These are phyloP conservation scores for Trichomonas gallinae DNA, from an alignment of 208 protist species.

Conservation along the genomic window DNA sequence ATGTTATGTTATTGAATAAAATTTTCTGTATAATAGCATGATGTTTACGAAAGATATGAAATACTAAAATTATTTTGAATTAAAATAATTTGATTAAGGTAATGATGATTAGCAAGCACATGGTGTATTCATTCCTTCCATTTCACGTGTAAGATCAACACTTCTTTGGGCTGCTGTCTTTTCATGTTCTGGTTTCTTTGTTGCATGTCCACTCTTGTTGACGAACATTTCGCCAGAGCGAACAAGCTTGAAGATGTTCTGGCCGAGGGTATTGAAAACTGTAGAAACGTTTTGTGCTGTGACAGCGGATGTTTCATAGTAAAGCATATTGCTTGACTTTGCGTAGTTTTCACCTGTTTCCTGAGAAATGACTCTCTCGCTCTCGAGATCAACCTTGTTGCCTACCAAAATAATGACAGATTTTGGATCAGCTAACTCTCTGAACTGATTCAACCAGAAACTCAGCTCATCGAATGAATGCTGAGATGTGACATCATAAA, in stretches of 20 bases:
- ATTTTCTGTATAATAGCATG: no score
- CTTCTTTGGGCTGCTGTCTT: background rate
- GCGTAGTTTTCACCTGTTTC: background rate
- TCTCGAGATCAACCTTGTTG: background rate
- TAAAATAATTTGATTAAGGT: no score
- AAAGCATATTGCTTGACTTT: background rate
- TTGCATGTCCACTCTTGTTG: background rate
- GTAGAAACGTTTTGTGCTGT: background rate
- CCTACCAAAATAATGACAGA: background rate
- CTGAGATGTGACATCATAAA: background rate
- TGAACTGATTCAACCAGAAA: background rate
- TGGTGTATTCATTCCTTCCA: background rate
- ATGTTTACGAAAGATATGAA: no score
- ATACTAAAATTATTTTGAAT: no score
- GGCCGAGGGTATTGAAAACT: background rate
- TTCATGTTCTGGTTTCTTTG: background rate
- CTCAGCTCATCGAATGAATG: background rate
- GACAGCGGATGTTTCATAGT: constrained; percentile 4
- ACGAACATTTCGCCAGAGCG: background rate
- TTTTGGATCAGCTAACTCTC: background rate
- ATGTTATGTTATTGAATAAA: no score
- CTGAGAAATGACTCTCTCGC: background rate
- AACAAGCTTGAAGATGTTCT: background rate
- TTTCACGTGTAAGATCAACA: background rate
- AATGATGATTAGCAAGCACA: background rate